Conservation (phyloP, 2,329 filamentous ascomycete species). For the Fulvia fulva region DNA sequence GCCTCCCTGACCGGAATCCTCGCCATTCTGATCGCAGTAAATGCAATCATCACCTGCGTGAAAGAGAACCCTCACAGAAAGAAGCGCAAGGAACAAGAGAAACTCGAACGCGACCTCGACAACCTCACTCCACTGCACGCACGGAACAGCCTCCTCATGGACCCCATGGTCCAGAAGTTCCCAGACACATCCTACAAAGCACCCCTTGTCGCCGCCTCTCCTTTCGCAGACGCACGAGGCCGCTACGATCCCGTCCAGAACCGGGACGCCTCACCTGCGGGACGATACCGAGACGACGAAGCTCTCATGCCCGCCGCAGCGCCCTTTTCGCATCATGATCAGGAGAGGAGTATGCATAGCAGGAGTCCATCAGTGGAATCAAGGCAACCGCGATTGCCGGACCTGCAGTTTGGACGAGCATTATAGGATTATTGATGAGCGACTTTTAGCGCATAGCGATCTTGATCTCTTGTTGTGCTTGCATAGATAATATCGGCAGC, state of each 20-base stretch:
- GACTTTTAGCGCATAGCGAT: neutral
- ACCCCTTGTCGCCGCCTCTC: constrained; percentile 28
- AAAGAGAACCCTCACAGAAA: constrained; percentile 87
- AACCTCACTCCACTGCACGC: constrained; percentile 82
- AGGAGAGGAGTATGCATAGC: neutral
- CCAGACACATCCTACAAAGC: constrained; percentile 32
- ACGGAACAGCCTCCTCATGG: constrained; percentile 78
- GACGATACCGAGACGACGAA: constrained; percentile 21
- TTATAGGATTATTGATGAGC: constrained; percentile 2
- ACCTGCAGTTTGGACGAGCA: constrained; percentile 24
- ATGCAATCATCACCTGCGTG: constrained; percentile 77
- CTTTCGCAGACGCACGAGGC: constrained; percentile 30
- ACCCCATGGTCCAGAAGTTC: constrained; percentile 41
- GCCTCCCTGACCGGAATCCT: constrained; percentile 76
- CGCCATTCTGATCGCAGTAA: constrained; percentile 83
- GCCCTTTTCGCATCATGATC: constrained; percentile 9
- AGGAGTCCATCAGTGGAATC: neutral
- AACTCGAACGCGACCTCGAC: constrained; percentile 70
- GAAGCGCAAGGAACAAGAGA: constrained; percentile 74
- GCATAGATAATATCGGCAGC: neutral
- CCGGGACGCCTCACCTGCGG: constrained; percentile 21
- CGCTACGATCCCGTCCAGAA: constrained; percentile 31
- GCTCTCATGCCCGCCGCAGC: constrained; percentile 31
- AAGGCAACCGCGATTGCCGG: constrained; percentile 29
- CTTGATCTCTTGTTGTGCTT: too few species aligned